phyloP scores from a whole-genome alignment of 1,284 basidiomycete species.

The Albatrellus sp. region DNA sequence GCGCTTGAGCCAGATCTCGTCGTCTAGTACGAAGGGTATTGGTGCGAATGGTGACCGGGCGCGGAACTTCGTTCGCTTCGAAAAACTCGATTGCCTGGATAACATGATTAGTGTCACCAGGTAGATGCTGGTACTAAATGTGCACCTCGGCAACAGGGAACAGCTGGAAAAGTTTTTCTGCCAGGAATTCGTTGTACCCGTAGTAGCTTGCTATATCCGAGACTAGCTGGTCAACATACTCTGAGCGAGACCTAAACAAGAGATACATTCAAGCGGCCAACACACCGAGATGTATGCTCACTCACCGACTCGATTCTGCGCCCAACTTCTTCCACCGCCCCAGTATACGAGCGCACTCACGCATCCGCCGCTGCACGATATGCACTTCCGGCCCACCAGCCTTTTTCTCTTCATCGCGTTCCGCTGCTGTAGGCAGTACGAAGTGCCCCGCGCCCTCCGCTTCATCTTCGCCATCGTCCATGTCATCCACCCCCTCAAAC shows the following conservation, averaged over 20 bases:
- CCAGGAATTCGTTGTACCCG: slow-evolving; percentile 94
- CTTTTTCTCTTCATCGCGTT: slow-evolving; percentile 70
- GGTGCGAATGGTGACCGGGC: slow-evolving; percentile 96
- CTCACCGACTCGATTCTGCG: slow-evolving; percentile 56
- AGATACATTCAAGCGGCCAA: slow-evolving; percentile 9
- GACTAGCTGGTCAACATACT: slow-evolving; percentile 84
- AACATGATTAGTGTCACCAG: slow-evolving; percentile 7
- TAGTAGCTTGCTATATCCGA: slow-evolving; percentile 90
- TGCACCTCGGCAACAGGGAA: slow-evolving; percentile 86
- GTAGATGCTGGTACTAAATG: slow-evolving; percentile 7
- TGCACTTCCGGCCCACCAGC: slow-evolving; percentile 69
- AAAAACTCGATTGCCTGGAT: slow-evolving; percentile 91
- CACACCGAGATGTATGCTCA: background rate
- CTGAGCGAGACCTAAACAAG: slow-evolving; percentile 60
- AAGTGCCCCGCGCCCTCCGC: slow-evolving; percentile 56
- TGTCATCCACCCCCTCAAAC: slow-evolving; percentile 41
- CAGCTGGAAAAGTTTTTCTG: slow-evolving; percentile 89
- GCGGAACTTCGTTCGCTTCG: slow-evolving; percentile 92
- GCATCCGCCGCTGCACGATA: slow-evolving; percentile 80
- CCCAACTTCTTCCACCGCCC: slow-evolving; percentile 62
- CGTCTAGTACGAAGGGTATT: slow-evolving; percentile 93
- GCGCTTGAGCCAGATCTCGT: slow-evolving; percentile 86
- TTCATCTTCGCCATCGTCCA: slow-evolving; percentile 47
- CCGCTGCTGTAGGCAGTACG: slow-evolving; percentile 71
- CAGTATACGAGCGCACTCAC: slow-evolving; percentile 76